These are phyloP conservation scores for Pouteria campechiana DNA, from an alignment of 179 eudicot genomes.

Conservation along the genomic window DNA sequence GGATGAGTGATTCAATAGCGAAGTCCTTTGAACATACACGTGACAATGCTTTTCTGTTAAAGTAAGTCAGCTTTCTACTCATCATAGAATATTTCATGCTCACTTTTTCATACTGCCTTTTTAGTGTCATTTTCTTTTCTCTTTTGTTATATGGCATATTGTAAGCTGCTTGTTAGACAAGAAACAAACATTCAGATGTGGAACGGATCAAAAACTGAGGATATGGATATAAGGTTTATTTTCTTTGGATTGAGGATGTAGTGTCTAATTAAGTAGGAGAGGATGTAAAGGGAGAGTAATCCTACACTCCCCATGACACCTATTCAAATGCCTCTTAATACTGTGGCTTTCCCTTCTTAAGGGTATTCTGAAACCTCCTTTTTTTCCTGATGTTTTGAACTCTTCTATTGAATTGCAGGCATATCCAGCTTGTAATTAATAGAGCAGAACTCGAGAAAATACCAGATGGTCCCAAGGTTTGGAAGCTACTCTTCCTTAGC, in stretches of 20 bases:
- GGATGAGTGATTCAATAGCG: conserved; percentile 96
- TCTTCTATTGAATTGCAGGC: conserved; percentile 36
- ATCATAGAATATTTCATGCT: neutral
- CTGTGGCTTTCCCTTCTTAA: too few species aligned
- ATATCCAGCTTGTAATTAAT: conserved; percentile 67
- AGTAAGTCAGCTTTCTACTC: conserved; percentile 36
- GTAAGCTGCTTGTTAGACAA: neutral
- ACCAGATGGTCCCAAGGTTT: conserved; percentile 92
- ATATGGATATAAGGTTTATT: too few species aligned
- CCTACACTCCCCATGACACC: too few species aligned
- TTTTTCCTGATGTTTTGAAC: too few species aligned
- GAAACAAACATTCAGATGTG: neutral
- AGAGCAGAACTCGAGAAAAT: conserved; percentile 75
- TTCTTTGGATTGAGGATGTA: too few species aligned
- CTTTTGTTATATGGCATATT: neutral
- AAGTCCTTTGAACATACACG: conserved; percentile 94
- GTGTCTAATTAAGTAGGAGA: too few species aligned
- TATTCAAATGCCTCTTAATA: too few species aligned
- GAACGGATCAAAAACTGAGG: too few species aligned
- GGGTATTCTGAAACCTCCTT: too few species aligned
- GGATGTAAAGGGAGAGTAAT: too few species aligned
- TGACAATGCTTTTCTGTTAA: conserved; percentile 86
- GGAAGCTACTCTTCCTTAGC: conserved; percentile 1
- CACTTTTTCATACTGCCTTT: neutral
- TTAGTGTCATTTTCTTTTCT: conserved; percentile 1